Percentiles rank a stretch among this genome's conserved stretches.
phyloP scores from a whole-genome alignment of 176 grass and related monocot genomes.

The Rhipidocladum racemiflorum region DNA sequence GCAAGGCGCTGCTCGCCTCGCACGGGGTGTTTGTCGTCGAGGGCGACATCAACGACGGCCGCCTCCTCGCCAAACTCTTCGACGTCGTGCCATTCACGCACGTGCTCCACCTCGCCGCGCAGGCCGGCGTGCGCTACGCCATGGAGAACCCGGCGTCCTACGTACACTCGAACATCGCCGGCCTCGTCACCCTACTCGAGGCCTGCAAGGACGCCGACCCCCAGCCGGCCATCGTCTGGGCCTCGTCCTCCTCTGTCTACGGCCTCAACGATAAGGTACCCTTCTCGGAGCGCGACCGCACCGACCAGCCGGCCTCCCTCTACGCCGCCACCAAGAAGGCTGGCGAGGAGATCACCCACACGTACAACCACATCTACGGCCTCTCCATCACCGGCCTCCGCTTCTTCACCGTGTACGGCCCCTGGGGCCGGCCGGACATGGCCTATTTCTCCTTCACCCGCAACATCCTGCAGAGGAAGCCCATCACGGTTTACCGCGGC shows the following conservation, averaged over 20 bases:
- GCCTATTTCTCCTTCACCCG: constrained; percentile 91
- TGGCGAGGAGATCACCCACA: constrained; percentile 90
- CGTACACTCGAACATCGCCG: constrained; percentile 87
- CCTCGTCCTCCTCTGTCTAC: constrained; percentile 80
- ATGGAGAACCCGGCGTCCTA: constrained; percentile 79
- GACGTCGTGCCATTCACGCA: constrained; percentile 71
- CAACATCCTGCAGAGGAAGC: constrained; percentile 85
- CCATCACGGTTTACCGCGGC: constrained; percentile 81
- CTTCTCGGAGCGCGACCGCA: constrained; percentile 73
- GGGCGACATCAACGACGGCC: constrained; percentile 86
- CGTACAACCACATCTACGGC: constrained; percentile 94
- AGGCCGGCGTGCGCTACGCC: constrained; percentile 90
- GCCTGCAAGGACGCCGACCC: constrained; percentile 79
- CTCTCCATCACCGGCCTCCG: constrained; percentile 77
- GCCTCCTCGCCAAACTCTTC: constrained; percentile 74
- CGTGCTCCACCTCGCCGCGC: constrained; percentile 83
- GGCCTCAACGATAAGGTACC: constrained; percentile 88
- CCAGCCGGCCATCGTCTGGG: constrained; percentile 88
- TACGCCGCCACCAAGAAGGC: constrained; percentile 98
- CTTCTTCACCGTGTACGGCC: constrained; percentile 92
- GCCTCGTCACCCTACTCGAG: constrained; percentile 77
- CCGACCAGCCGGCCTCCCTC: constrained; percentile 74
- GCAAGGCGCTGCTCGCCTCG: constrained; percentile 56
- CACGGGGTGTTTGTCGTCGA: constrained; percentile 73
- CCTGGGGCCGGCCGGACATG: constrained; percentile 86